Evolutionary conservation across 345 rosid species (phyloP), one percentile per base, ranked within the genome.

Genomic region (Excoecaria agallocha): DNA sequence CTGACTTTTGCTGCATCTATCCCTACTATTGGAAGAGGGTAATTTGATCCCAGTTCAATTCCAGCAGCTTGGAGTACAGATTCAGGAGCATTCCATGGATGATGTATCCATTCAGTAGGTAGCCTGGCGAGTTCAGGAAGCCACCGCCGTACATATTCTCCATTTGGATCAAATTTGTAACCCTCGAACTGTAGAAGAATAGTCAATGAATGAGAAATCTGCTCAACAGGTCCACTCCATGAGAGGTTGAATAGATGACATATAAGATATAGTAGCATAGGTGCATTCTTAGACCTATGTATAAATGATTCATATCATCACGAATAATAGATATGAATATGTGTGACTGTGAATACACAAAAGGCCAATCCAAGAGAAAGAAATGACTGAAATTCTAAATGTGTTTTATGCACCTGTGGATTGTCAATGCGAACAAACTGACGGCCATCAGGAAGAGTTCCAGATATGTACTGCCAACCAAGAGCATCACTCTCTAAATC

Each of bases 21-120:
- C 38, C 87, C 85, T 24, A 95, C 91, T 50, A 92, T 87, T 19
- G 99, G 98, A 5, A 84, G 89, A 81, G 97, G 99, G 73, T 95
- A 95, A 82, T 92, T 95, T 69, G 98, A 95, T 62, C 98, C 99
- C 2, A 92, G 94, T 84, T 95, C 99, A 39, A 95, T 89, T 71
- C 99, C 99, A 68, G 98, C 99, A 72, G 99, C 98, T 80, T 90
- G 93, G 71, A 92, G 98, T 10, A 95, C 93, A 15, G 88, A 85
- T 70, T 91, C 96, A 72, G 99, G 98, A 56, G 99, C 92, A 72
- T 91, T 89, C 99, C 99, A 92, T 0, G 99, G 99, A 76, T 95
- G 99, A 84, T 95, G 99, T 72, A 95, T 92, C 99, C 99, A 95
- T 74, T 95, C 99, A 48, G 99, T 92, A 19, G 99, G 98, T 60